Evolutionary conservation across 1,139 yeast genomes (phyloP).

Genomic region (Yamadazyma sp.): DNA sequence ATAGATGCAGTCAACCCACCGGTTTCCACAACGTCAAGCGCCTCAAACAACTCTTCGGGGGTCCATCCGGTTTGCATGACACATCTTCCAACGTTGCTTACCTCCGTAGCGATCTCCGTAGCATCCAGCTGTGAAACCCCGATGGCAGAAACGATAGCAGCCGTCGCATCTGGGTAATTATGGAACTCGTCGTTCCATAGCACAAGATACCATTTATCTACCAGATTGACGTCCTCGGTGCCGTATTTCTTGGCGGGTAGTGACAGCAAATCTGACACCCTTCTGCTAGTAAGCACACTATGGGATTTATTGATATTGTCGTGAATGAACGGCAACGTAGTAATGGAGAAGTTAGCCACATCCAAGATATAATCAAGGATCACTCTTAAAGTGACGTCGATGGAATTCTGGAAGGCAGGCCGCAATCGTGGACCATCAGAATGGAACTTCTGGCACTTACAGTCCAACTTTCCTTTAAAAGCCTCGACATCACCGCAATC

Average conservation of each 20-base stretch:
- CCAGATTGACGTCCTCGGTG: constrained; percentile 25
- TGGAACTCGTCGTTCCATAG: constrained; percentile 79
- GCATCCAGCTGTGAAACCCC: constrained; percentile 26
- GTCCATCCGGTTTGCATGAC: constrained; percentile 23
- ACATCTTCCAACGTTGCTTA: constrained; percentile 34
- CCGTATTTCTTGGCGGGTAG: constrained; percentile 31
- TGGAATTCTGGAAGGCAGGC: constrained; percentile 18
- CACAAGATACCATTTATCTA: constrained; percentile 42
- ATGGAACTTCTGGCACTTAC: constrained; percentile 35
- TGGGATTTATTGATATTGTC: constrained; percentile 22
- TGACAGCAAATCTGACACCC: constrained; percentile 28
- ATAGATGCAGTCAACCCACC: constrained; percentile 61
- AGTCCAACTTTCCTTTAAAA: constrained; percentile 58
- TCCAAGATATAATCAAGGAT: constrained; percentile 52
- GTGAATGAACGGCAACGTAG: constrained; percentile 37
- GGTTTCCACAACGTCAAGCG: constrained; percentile 37
- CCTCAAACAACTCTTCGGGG: constrained; percentile 20
- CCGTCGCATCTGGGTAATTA: constrained; percentile 49
- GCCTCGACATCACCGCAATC: constrained; percentile 94
- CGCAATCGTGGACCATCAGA: constrained; percentile 10
- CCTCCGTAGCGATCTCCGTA: constrained; percentile 31
- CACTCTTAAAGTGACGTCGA: constrained; percentile 32
- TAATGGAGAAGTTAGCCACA: constrained; percentile 37
- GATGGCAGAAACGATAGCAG: constrained; percentile 39
- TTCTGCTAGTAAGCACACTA: constrained; percentile 21